Evolutionary conservation across 2,329 filamentous ascomycete species (phyloP).

Genomic region (Fusarium chlamydosporum): DNA sequence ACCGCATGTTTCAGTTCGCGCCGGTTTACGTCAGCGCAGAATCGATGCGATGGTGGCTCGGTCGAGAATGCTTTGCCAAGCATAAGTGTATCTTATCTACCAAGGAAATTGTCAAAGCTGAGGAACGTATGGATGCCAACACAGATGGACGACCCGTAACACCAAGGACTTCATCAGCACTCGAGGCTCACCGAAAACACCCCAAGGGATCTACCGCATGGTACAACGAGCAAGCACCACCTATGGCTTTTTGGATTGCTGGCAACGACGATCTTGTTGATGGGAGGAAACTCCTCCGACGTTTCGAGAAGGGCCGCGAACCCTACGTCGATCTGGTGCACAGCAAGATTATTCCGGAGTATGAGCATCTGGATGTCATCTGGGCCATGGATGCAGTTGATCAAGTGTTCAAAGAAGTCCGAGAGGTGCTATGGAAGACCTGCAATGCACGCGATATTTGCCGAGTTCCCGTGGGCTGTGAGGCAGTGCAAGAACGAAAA

Average conservation of each 20-base stretch:
- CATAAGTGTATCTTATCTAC: conserved; percentile 92
- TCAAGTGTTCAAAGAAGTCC: conserved; percentile 84
- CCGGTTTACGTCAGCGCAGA: conserved; percentile 92
- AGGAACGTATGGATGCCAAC: conserved; percentile 72
- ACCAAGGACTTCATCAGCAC: conserved; percentile 44
- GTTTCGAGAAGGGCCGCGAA: conserved; percentile 83
- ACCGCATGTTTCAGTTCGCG: conserved; percentile 92
- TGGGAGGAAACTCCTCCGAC: conserved; percentile 77
- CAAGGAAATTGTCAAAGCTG: conserved; percentile 74
- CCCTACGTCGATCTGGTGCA: conserved; percentile 86
- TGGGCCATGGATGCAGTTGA: conserved; percentile 93
- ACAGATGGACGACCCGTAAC: conserved; percentile 35
- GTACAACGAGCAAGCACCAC: conserved; percentile 85
- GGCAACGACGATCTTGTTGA: conserved; percentile 89
- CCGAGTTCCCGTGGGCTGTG: conserved; percentile 75
- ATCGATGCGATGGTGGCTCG: conserved; percentile 96
- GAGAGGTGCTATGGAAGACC: conserved; percentile 88
- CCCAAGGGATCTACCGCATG: conserved; percentile 74
- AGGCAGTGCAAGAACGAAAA: conserved; percentile 62
- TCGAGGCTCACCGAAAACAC: conserved; percentile 56
- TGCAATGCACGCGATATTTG: conserved; percentile 69
- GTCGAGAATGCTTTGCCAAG: conserved; percentile 81
- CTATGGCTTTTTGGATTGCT: conserved; percentile 89
- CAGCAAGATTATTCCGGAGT: conserved; percentile 84
- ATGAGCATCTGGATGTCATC: conserved; percentile 94